These are phyloP conservation scores for Macrolepiota dolichaula DNA, from an alignment of 768 basidiomycete species.

Conservation along the genomic window DNA sequence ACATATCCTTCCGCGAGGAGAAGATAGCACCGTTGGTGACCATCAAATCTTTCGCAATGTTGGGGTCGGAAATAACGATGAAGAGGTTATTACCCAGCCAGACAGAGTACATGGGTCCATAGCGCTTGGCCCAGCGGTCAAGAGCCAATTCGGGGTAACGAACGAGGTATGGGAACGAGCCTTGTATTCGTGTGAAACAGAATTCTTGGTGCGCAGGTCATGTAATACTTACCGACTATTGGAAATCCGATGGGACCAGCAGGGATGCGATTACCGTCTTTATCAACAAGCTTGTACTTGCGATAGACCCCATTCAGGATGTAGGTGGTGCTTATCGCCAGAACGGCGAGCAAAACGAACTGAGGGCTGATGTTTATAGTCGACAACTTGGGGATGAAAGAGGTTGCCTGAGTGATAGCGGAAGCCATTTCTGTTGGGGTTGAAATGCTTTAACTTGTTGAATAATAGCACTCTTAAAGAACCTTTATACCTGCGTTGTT, in stretches of 20 bases:
- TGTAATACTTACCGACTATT: not conserved
- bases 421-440: no score
- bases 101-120: slow-evolving; percentile 41
- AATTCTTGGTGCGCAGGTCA: not conserved
- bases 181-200: slow-evolving; percentile 12
- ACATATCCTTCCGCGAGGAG: slow-evolving; percentile 40
- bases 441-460: no score
- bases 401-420: no score
- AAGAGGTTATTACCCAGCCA: slow-evolving; percentile 48
- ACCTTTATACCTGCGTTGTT: no score
- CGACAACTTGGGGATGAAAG: not conserved
- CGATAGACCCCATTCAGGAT: not conserved
- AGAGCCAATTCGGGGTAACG: slow-evolving; percentile 40
- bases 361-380: not conserved
- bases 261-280: slow-evolving; percentile 10
- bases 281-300: not conserved
- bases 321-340: not conserved
- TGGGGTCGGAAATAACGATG: slow-evolving; percentile 40
- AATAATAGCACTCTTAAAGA: no score
- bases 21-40: slow-evolving; percentile 43
- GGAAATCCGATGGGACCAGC: slow-evolving; percentile 13
- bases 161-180: slow-evolving; percentile 35
- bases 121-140: slow-evolving; percentile 39
- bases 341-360: not conserved
- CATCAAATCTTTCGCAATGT: slow-evolving; percentile 40